phyloP scores from a whole-genome alignment of 306 rosid species.

The Argentina anserina region DNA sequence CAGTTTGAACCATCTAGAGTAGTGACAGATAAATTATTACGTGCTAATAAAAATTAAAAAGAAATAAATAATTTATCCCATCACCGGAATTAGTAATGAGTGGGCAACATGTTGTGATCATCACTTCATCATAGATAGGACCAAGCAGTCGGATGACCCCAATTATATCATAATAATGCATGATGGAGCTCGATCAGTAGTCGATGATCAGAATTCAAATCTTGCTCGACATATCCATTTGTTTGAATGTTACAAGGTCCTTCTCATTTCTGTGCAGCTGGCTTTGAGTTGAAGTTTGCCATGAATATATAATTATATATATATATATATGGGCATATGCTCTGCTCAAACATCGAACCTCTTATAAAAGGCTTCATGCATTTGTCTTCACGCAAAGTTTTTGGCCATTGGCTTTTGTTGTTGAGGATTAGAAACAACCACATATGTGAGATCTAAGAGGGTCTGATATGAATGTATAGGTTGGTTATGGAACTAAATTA shows the following conservation, averaged over 20 bases:
- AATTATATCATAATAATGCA: background rate
- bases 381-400: background rate
- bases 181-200: background rate
- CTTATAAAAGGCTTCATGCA: background rate
- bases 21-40: background rate
- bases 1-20: background rate
- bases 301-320: background rate
- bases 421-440: background rate
- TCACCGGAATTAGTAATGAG: background rate
- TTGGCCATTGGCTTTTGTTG: background rate
- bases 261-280: background rate
- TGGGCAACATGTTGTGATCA: background rate
- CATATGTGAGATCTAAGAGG: background rate
- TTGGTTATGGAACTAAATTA: background rate
- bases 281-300: background rate
- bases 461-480: background rate
- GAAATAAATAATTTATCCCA: no score
- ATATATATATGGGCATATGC: no score
- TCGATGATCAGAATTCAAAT: background rate
- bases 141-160: background rate
- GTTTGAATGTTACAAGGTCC: background rate
- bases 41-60: background rate
- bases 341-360: background rate
- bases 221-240: background rate
- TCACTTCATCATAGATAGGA: background rate